phyloP scores from a whole-genome alignment of 2,329 filamentous ascomycete genomes.

The Colletotrichum sp. region DNA sequence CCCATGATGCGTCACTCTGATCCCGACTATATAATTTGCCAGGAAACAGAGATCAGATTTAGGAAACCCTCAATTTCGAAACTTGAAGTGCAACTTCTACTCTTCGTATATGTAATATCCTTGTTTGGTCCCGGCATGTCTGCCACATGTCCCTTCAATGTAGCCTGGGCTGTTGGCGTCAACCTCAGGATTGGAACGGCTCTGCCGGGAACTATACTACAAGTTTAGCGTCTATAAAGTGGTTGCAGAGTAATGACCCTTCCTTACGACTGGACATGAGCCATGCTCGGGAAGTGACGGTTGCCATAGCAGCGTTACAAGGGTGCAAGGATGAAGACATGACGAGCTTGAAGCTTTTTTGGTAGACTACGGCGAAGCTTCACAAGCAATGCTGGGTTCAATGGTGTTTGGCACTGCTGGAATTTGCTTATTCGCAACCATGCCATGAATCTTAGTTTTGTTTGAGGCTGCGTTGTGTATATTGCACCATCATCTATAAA shows the following conservation, averaged over 20 bases:
- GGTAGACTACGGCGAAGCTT: too few relatives aligned
- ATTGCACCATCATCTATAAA: too few relatives aligned
- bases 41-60: rapidly evolving
- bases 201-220: rapidly evolving
- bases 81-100: rapidly evolving
- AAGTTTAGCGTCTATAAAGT: neutral
- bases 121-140: rapidly evolving
- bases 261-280: rapidly evolving
- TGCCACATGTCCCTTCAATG: rapidly evolving
- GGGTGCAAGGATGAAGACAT: too few relatives aligned
- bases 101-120: neutral
- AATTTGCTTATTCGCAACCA: too few relatives aligned
- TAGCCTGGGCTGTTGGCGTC: neutral
- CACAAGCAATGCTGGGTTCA: too few relatives aligned
- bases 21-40: rapidly evolving
- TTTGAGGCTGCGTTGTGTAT: too few relatives aligned
- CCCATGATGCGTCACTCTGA: too few relatives aligned
- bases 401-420: too few relatives aligned
- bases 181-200: rapidly evolving
- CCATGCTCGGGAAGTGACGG: neutral
- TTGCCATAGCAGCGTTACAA: too few relatives aligned
- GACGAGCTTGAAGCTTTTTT: too few relatives aligned
- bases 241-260: rapidly evolving
- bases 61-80: neutral
- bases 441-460: too few relatives aligned